phyloP scores from a whole-genome alignment of 768 basidiomycete species.

The Xanthoconium purpureum region DNA sequence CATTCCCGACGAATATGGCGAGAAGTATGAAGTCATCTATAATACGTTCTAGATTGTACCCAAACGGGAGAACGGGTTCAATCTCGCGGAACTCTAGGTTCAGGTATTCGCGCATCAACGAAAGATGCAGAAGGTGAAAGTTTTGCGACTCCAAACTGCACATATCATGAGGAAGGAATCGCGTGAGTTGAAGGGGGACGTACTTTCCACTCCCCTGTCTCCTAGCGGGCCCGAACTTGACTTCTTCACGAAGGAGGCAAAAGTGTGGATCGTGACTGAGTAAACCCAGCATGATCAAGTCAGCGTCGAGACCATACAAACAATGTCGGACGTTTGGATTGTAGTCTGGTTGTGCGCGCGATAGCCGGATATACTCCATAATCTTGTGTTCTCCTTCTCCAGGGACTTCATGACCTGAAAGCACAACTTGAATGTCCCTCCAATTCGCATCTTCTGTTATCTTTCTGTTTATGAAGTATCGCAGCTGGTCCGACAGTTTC shows the following conservation, averaged over 20 bases:
- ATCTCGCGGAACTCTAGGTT: slow-evolving; percentile 90
- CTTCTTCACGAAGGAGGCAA: slow-evolving; percentile 95
- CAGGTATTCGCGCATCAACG: slow-evolving; percentile 93
- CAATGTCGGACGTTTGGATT: slow-evolving; percentile 97
- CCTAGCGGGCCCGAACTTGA: slow-evolving; percentile 86
- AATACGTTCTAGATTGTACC: slow-evolving; percentile 86
- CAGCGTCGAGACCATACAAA: slow-evolving; percentile 96
- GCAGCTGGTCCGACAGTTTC: slow-evolving; percentile 83
- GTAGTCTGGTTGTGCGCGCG: slow-evolving; percentile 93
- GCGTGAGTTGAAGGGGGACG: slow-evolving; percentile 3
- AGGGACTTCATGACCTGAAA: slow-evolving; percentile 97
- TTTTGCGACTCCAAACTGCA: slow-evolving; percentile 69
- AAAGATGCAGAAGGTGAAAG: slow-evolving; percentile 94
- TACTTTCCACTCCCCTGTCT: slow-evolving; percentile 66
- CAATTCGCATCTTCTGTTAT: slow-evolving; percentile 96
- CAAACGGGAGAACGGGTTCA: slow-evolving; percentile 63
- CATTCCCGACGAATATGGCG: slow-evolving; percentile 96
- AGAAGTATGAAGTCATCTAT: slow-evolving; percentile 98
- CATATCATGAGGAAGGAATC: slow-evolving; percentile 7
- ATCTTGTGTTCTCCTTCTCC: slow-evolving; percentile 99
- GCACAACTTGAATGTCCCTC: slow-evolving; percentile 86
- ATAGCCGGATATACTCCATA: slow-evolving; percentile 96
- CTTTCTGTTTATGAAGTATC: slow-evolving; percentile 98
- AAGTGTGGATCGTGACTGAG: slow-evolving; percentile 99
- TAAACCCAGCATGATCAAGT: slow-evolving; percentile 96